Conservation (phyloP, 345 rosid genomes). For the Populus simonii region DNA sequence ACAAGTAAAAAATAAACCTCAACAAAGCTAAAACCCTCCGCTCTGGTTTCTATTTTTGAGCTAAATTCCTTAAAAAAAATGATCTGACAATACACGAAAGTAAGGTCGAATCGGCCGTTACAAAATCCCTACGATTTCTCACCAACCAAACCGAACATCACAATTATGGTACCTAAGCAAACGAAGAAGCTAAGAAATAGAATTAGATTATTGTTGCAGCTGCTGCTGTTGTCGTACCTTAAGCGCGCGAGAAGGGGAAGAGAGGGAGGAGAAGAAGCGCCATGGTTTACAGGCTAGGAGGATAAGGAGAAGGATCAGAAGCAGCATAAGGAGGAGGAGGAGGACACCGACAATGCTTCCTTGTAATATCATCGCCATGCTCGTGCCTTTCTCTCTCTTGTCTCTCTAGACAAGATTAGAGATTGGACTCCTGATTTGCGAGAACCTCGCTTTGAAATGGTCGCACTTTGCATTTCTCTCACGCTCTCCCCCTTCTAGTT, state of each 20-base stretch:
- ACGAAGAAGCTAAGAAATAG: not conserved
- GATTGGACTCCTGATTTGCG: constrained; percentile 47
- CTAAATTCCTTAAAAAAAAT: not conserved
- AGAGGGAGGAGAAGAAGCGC: constrained; percentile 61
- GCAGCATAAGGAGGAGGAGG: constrained; percentile 54
- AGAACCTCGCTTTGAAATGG: constrained; percentile 82
- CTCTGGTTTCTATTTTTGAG: not conserved
- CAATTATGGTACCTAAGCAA: not conserved
- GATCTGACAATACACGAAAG: not conserved
- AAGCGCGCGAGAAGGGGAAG: constrained; percentile 43
- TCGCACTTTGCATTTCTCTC: constrained; percentile 27
- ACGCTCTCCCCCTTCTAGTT: constrained; percentile 3
- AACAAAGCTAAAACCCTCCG: not conserved
- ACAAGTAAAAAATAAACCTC: not conserved
- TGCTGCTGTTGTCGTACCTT: constrained; percentile 41
- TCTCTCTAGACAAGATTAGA: constrained; percentile 30
- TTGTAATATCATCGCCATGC: constrained; percentile 55
- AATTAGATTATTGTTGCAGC: not conserved
- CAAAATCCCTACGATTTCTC: not conserved
- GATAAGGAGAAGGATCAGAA: constrained; percentile 61
- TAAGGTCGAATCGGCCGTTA: not conserved
- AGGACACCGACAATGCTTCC: constrained; percentile 43
- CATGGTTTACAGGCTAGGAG: constrained; percentile 83
- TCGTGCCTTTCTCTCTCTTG: constrained; percentile 24
- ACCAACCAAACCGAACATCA: not conserved